These are phyloP conservation scores for Debaryomyces robertsiae DNA, from an alignment of 1,139 yeast genomes.

Conservation along the genomic window DNA sequence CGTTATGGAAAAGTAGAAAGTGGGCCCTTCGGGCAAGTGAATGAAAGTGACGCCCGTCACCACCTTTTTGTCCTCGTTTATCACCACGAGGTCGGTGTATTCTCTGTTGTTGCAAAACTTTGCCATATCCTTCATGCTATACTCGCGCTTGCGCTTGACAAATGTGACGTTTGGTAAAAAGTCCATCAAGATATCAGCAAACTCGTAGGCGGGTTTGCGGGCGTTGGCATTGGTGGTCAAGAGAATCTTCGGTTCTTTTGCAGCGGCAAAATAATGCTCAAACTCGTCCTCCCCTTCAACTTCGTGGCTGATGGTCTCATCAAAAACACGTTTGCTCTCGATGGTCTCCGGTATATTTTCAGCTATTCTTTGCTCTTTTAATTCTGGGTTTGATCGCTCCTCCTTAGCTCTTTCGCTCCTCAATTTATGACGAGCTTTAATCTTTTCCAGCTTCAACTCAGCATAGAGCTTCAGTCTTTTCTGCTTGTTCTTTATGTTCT, in stretches of 20 bases:
- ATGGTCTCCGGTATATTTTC: constrained; percentile 85
- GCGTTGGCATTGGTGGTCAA: constrained; percentile 89
- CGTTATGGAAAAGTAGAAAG: constrained; percentile 86
- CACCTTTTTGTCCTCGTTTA: constrained; percentile 90
- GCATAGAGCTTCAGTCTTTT: constrained; percentile 80
- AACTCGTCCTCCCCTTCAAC: constrained; percentile 87
- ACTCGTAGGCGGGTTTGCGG: constrained; percentile 82
- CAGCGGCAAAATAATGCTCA: constrained; percentile 58
- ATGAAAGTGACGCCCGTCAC: constrained; percentile 92
- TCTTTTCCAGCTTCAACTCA: constrained; percentile 70
- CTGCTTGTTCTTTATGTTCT: constrained; percentile 68
- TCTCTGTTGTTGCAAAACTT: constrained; percentile 78
- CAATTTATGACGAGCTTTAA: constrained; percentile 73
- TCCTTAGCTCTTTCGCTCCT: constrained; percentile 80
- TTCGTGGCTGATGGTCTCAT: constrained; percentile 78
- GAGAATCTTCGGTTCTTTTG: constrained; percentile 72
- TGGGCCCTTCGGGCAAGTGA: constrained; percentile 93
- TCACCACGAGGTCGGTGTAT: constrained; percentile 82
- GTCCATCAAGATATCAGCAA: constrained; percentile 84
- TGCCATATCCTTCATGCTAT: constrained; percentile 83
- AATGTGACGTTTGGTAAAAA: constrained; percentile 84
- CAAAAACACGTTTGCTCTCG: constrained; percentile 84
- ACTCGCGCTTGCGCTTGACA: constrained; percentile 83
- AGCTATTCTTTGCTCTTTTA: constrained; percentile 76
- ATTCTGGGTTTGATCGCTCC: constrained; percentile 78